Evolutionary conservation across 2,329 filamentous ascomycete genomes (phyloP).

Genomic region (Plectosphaerella cucumerina): DNA sequence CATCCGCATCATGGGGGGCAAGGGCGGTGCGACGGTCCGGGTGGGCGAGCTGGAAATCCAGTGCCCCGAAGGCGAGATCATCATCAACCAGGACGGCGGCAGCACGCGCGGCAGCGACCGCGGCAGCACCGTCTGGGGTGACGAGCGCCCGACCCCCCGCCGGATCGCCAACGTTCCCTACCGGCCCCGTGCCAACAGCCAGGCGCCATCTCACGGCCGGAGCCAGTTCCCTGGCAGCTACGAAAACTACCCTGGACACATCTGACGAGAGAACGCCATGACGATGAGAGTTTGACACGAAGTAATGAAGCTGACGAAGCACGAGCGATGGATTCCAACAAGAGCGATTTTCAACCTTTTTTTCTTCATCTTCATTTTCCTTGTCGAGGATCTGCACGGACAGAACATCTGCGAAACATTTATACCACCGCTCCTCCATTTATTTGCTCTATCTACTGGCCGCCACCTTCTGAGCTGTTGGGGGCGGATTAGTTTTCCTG

Average conservation of each 20-base stretch:
- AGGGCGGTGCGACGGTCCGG: constrained; percentile 50
- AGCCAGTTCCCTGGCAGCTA: constrained; percentile 6
- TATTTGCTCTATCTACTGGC: no score
- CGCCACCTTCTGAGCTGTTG: no score
- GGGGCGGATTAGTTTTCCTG: no score
- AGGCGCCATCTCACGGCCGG: constrained; percentile 37
- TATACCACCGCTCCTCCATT: no score
- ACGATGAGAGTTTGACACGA: constrained; percentile 2
- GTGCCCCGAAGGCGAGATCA: constrained; percentile 55
- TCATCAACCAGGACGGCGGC: constrained; percentile 44
- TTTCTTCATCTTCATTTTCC: neutral
- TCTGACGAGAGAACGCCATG: neutral
- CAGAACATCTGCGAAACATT: no score
- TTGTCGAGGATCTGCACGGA: no score
- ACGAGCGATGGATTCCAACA: neutral
- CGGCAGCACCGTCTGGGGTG: constrained; percentile 43
- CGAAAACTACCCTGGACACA: constrained; percentile 1
- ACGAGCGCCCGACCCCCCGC: constrained; percentile 39
- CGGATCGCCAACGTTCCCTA: constrained; percentile 36
- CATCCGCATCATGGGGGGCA: constrained; percentile 54
- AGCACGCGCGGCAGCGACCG: constrained; percentile 45
- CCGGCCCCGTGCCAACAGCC: constrained; percentile 44
- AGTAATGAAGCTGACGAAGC: neutral
- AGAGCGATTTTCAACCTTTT: neutral
- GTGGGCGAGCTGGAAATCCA: constrained; percentile 55